A percentile compares a stretch with the other conserved stretches of the same genome.
Evolutionary conservation across 192 early-diverging fungal species (phyloP).

Genomic region (Podila clonocystis): DNA sequence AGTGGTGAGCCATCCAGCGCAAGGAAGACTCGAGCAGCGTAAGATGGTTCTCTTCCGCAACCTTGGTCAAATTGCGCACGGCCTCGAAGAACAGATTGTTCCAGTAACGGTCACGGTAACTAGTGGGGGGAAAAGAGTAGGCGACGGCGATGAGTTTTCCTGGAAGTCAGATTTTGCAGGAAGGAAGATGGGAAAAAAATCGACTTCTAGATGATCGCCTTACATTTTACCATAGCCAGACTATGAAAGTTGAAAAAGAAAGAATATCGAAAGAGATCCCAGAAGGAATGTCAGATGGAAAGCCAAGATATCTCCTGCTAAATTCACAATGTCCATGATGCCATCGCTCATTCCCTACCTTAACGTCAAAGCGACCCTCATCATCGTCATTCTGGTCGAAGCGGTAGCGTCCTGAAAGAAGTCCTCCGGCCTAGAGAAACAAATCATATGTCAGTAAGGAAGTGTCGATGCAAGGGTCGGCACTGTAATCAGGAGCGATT

Average conservation of each 20-base stretch:
- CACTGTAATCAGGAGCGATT: no score
- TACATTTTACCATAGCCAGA: constrained; percentile 29
- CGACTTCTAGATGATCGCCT: neutral
- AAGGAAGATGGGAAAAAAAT: neutral
- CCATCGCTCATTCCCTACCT: constrained; percentile 1
- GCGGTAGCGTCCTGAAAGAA: constrained; percentile 27
- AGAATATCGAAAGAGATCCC: neutral
- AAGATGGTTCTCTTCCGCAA: constrained; percentile 22
- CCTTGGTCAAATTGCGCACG: constrained; percentile 51
- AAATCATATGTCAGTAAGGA: neutral
- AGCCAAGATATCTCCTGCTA: neutral
- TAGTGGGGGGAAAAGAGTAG: constrained; percentile 2
- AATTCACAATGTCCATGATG: neutral
- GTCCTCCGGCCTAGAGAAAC: constrained; percentile 23
- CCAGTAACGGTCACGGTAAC: constrained; percentile 61
- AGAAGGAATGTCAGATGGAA: neutral
- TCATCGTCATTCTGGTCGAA: constrained; percentile 13
- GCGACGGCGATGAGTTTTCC: neutral
- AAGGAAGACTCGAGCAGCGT: constrained; percentile 47
- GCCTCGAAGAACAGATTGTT: constrained; percentile 62
- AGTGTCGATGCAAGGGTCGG: neutral
- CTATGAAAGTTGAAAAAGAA: neutral
- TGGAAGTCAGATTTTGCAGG: neutral
- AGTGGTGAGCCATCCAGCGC: constrained; percentile 57
- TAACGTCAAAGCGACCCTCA: constrained; percentile 21